Evolutionary conservation across 805 yeast species (phyloP), one percentile per base, ranked within the genome.

Genomic region (Yamadazyma nakazawae): DNA sequence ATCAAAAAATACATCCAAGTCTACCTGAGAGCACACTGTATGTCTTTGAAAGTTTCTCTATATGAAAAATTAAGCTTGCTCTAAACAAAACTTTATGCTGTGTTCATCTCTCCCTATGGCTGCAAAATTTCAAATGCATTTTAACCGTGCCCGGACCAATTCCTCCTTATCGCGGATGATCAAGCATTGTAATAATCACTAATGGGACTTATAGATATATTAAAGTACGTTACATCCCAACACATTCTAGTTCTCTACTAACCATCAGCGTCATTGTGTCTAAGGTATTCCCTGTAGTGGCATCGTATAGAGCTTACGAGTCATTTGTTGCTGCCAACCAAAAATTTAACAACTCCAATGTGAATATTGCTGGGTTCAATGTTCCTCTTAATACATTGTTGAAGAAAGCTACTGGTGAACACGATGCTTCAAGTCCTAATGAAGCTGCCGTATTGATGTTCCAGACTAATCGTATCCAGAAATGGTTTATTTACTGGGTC

Each of bases 401-500:
- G 44, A 62, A 63, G 54, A 58, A 54, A 32, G 68, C 68, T 17
- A 55, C 63, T 14, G 55, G 57, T 8, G 56, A 53, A 12, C 43
- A 45, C 24, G 48, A 42, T 26, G 47, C 34, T 24, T 35, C 40
- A 1, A 24, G 34, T 11, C 37, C 39, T 7, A 40, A 43, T 25
- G 56, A 52, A 44, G 52, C 56, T 2, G 26, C 35, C 1, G 26
- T 48, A 10, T 45, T 50, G 25, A n/a, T 47, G 4, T 45, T 46
- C 11, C 49, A 59, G 11, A 46, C 48, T 5, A 49, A 41, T 16
- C 47, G 40, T 5, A 53, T 68, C 36, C 70, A 72, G 51, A 68
- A 75, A 63, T 72, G 75, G 76, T 57, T 66, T 25, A 60, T 68
- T 24, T 69, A 85, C 63, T 88, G 96, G 96, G 70, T 84, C 11